Evolutionary conservation across 225 moss, liverwort and hornwort genomes (phyloP), one percentile per base, ranked within the genome.

Genomic region (Sphagnum contortum): DNA sequence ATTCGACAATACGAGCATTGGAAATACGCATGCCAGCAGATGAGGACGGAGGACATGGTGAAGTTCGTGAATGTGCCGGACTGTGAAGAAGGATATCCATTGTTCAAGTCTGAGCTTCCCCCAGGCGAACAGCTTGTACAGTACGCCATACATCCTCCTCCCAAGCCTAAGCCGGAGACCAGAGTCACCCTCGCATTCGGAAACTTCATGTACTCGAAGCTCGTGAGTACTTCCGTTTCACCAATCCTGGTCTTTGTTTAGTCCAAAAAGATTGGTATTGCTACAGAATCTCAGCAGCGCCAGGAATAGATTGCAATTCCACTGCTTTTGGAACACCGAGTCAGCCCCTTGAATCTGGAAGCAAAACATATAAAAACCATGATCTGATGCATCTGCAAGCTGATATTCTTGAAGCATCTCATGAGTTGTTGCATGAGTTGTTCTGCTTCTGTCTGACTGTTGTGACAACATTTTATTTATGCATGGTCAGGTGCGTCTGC

Each of bases 21-120:
- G 85, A 78, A 73, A 64, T 60, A 66, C 12, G 59, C 57, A 13
- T 71, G 74, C 57, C 75, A 74, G 44, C 72, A 68, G 45, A 79
- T 70, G 45, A 64, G 76, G 44, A 81, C 78, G 8, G 76, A 76
- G 64, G 78, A 72, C 5, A 81, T 81, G 78, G 67, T 71, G 2
- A 85, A 76, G 85, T 85, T 81, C 68, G 62, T 73, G 74, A 81
- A 78, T 66, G 81, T 85, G 61, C 85, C 85, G 12, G 81, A 81
- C 54, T 76, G 76, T 60, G 85, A 85, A 63, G 76, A 76, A 48
- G 85, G 81, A 0, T 85, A 85, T 55, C 81, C 85, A 3, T 72
- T 81, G 57, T 52, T 85, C 6, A 76, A 79, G 65, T 70, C 73
- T 46, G 85, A 85, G 71, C 72, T 85, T 57, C 84, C 80, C 0